Evolutionary conservation across 805 yeast genomes (phyloP).

Genomic region (Zygosaccharomyces pseudorouxii): DNA sequence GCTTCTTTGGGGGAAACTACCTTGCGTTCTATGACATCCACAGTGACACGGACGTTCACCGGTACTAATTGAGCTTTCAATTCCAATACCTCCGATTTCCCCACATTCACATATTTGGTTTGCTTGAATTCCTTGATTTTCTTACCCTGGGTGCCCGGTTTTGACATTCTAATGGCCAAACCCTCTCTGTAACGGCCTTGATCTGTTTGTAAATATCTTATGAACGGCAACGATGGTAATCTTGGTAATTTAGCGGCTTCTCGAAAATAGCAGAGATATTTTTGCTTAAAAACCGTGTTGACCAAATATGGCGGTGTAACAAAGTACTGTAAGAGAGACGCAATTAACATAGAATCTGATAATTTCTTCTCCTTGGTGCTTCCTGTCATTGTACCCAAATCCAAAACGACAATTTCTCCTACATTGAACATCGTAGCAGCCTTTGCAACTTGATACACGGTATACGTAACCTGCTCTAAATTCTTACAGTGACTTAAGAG

Average conservation of each 20-base stretch:
- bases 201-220: slow-evolving; percentile 42
- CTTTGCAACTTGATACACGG: slow-evolving; percentile 75
- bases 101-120: slow-evolving; percentile 77
- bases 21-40: slow-evolving; percentile 55
- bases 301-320: slow-evolving; percentile 81
- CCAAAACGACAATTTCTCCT: slow-evolving; percentile 68
- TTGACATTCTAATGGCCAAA: slow-evolving; percentile 39
- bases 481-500: slow-evolving; percentile 58
- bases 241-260: slow-evolving; percentile 69
- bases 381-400: slow-evolving; percentile 34
- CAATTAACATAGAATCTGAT: slow-evolving; percentile 49
- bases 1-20: slow-evolving; percentile 71
- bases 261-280: slow-evolving; percentile 45
- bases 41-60: slow-evolving; percentile 73
- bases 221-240: slow-evolving; percentile 69
- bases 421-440: slow-evolving; percentile 66
- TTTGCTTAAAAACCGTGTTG: slow-evolving; percentile 54
- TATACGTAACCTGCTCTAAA: slow-evolving; percentile 66
- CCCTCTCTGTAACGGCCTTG: slow-evolving; percentile 59
- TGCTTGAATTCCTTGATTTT: slow-evolving; percentile 47
- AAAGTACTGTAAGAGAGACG: slow-evolving; percentile 69
- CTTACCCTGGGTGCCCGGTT: slow-evolving; percentile 28
- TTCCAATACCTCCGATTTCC: slow-evolving; percentile 55
- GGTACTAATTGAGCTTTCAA: slow-evolving; percentile 62
- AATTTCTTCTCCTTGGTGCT: slow-evolving; percentile 24